Base-by-base conservation (phyloP, 1,139 yeast species). In the Blastobotrys arbuscula region DNA sequence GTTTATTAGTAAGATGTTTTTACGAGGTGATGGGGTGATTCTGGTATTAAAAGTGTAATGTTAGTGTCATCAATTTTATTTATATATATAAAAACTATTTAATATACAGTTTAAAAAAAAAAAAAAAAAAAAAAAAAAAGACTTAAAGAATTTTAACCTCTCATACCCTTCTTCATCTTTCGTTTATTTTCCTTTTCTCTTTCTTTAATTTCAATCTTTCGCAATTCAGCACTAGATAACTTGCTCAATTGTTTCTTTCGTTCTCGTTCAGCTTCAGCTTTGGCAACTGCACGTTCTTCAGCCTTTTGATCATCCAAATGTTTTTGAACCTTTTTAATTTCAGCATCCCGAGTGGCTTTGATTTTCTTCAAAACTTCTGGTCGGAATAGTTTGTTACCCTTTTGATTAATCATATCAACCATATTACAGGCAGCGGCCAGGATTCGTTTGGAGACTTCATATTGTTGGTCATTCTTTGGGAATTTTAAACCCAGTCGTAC, bases 11-110 rank as follows among this genome's bases (percentile, higher is more conserved):
- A 92, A 92, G 68, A 74, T 92, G 79, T 94, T 92, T 62, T 72
- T 92, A 48, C 77, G 99, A 66, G 99, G 99, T 0, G 99, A 92
- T 67, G 85, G 96, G 0, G 96, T 92, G 28, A 86, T 92, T 51
- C 82, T 92, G 36, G 81, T 92, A 2, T 73, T 90, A 57, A 59
- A 63, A 44, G 53, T 59, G 28, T 58, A 48, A 45, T 19, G 34
- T 10, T 8, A 28, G 13, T 12, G 13, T 3, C 10, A 28, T 9
- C 4, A 37, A 9, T 37, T 37, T 9, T 33, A 13, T 33, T 9
- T 33, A 15, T 8, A 39, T 18, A 10, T 39, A 24, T 39, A 12
- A 13, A 9, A 10, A 23, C n/a, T 39, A 39, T 28, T 19, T 30
- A n/a, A n/a, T n/a, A 31, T 41, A 41, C 26, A 16, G 6, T 39